Evolutionary conservation across 176 grass and related monocot species (phyloP).

Genomic region (maize (Zea mays)): Zm-B73-REFERENCE-NAM-5.0 NC_050100.1:223040501-223041000

Average conservation of each 20-base stretch:
- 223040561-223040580: conserved; percentile 13
- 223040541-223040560: conserved; percentile 30
- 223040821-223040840: not conserved
- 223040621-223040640: conserved; percentile 88
- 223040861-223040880: too few relatives aligned
- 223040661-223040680: conserved; percentile 87
- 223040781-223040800: conserved; percentile 25
- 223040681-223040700: conserved; percentile 86
- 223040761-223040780: conserved; percentile 38
- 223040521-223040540: conserved; percentile 27
- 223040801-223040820: conserved; percentile 22
- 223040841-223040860: too few relatives aligned
- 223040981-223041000: too few relatives aligned
- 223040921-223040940: too few relatives aligned
- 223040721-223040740: conserved; percentile 75
- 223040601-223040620: conserved; percentile 96
- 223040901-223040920: too few relatives aligned
- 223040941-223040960: too few relatives aligned
- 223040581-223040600: conserved; percentile 38
- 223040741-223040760: conserved; percentile 78
- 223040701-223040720: conserved; percentile 77
- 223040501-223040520: conserved; percentile 28
- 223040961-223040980: too few relatives aligned
- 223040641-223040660: conserved; percentile 98
- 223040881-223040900: too few relatives aligned